Base-by-base conservation (phyloP, 495 filamentous ascomycete species). In the Penicillium canariense region DNA sequence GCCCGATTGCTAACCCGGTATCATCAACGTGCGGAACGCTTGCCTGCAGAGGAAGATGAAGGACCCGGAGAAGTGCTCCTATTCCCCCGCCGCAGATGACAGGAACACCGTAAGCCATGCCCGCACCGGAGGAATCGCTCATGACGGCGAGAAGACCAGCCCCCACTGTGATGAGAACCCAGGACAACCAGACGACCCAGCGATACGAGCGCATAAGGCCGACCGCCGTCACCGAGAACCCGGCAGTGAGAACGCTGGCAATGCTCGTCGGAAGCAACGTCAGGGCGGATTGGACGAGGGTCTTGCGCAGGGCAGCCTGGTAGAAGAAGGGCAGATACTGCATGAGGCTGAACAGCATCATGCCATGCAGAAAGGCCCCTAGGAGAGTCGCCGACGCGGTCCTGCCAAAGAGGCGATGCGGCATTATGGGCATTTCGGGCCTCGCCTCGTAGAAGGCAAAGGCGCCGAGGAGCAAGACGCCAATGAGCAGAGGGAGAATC, bases 321-420 rank as follows among this genome's bases (percentile, higher is more conserved):
- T 78, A 80, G 51, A 77, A 79, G 9, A 81, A 52, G 1, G 79
- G 76, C 0, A 81, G 40, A 47, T 74, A 80, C 59, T 74, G 77
- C 46, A 66, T 11, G 17, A 68, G 58, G 10, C 43, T 52, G 10
- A 46, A 46, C 2, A 54, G 5, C 2, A 58, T 45, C 2, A 59
- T 56, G 3, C 63, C 60, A 39, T 52, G 40, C 9, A 52, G 28
- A 15, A 47, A 46, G 22, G 48, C 32, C 23, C 39, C 31, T 22
- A 70, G 51, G 0, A 75, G 43, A 1, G 70, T 63, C 27, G 63
- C 52, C 2, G 27, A 30, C 15, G 62, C 62, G 1, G 74, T 73
- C 23, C 45, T 53, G 26, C 54, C 39, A 50, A 77, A 71, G 18
- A 77, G 54, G 3, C 62, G 63, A 51, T 67, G 54, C 22, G 71